Evolutionary conservation across 192 early-diverging fungal species (phyloP).

Genomic region (Coemansia sp.): DNA sequence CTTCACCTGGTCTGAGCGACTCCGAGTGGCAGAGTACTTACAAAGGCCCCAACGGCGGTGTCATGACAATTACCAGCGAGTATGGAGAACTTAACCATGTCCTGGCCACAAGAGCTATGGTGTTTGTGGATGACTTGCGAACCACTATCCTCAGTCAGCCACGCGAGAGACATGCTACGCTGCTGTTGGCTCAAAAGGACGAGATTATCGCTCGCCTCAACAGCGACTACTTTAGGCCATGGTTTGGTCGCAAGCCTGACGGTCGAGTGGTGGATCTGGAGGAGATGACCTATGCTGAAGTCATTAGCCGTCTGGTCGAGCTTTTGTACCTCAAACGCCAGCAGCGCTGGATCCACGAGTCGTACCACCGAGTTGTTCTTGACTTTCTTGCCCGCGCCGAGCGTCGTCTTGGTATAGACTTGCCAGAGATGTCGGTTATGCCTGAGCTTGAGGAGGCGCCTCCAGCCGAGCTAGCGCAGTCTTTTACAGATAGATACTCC

Average conservation of each 20-base stretch:
- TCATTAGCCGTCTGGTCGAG: slow-evolving; percentile 80
- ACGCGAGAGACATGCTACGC: slow-evolving; percentile 75
- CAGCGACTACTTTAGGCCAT: slow-evolving; percentile 72
- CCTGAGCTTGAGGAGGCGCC: not conserved
- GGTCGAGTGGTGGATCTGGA: slow-evolving; percentile 78
- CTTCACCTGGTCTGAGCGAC: slow-evolving; percentile 78
- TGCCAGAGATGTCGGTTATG: slow-evolving; percentile 5
- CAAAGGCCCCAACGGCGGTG: slow-evolving; percentile 72
- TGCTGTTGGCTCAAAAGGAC: slow-evolving; percentile 68
- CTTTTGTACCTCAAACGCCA: slow-evolving; percentile 79
- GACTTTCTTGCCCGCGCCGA: slow-evolving; percentile 85
- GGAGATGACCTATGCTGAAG: slow-evolving; percentile 94
- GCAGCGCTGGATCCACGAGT: slow-evolving; percentile 77
- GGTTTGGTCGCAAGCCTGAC: slow-evolving; percentile 87
- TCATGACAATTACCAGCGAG: slow-evolving; percentile 87
- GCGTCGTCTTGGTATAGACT: slow-evolving; percentile 58
- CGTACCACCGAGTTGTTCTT: slow-evolving; percentile 70
- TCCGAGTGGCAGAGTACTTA: slow-evolving; percentile 85
- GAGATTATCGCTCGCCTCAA: slow-evolving; percentile 91
- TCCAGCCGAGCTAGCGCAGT: slow-evolving; percentile 34
- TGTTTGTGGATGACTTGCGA: slow-evolving; percentile 79
- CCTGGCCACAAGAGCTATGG: slow-evolving; percentile 81
- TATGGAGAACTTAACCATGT: slow-evolving; percentile 93
- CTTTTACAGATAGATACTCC: slow-evolving; percentile 12
- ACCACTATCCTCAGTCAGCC: slow-evolving; percentile 81